Base-by-base conservation (phyloP, 805 yeast species). In the Myxozyma neotropica region DNA sequence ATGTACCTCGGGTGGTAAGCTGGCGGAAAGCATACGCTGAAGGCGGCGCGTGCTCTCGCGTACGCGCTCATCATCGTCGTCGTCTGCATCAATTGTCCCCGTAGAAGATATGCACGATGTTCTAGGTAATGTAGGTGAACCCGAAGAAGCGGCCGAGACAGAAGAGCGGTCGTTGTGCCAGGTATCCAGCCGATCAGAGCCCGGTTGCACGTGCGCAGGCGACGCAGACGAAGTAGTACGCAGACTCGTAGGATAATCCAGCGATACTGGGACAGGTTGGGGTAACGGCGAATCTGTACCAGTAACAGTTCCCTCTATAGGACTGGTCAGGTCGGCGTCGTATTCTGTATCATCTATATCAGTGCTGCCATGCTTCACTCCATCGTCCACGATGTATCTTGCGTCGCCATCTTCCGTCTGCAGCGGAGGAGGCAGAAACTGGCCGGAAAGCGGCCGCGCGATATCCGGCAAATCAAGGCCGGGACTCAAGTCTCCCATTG, bases 391-490 rank as follows among this genome's bases (percentile, higher is more conserved):
- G n/a, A 6, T n/a, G 27, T 7, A n/a, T n/a, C n/a, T n/a, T n/a
- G n/a, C 40, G 39, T 36, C 33, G 33, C 26, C 53, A 15, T 21
- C 43, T 13, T 21, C 26, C 26, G 26, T 2, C 49, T 13, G 42
- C 23, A 51, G 31, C 51, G 55, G 38, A 7, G 62, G 62, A 27
- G 61, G 59, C 26, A 50, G 48, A 23, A n/a, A 55, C 19, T 59
- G 42, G 17, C 29, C 45, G 6, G 66, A 48, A 44, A 58, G 26
- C 42, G 57, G 50, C 19, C 53, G 46, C 42, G 39, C 55, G n/a
- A 53, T 35, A 31, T 57, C 56, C 24, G 54, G 53, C 47, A 57
- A 50, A 54, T 61, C 65, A 29, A 55, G 54, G 26, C 61, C 59
- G 13, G 58, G 45, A 15, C 50, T 33, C 40, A 40, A 48, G 10